Percentiles rank a stretch among this genome's conserved stretches.
phyloP scores from a whole-genome alignment of 2,329 filamentous ascomycete genomes.

The Trichoderma gracile region DNA sequence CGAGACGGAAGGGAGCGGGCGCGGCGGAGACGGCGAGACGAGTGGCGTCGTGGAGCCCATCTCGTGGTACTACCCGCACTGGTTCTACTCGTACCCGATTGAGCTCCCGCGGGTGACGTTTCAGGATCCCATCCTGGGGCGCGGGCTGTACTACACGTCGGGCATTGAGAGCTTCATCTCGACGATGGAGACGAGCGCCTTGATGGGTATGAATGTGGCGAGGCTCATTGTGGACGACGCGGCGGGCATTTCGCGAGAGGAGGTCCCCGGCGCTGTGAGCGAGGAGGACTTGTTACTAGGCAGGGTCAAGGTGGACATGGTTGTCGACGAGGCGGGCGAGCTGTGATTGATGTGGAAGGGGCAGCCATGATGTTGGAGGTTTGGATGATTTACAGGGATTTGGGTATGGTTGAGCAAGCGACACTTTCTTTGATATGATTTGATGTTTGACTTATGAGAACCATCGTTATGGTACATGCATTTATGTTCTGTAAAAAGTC shows the following conservation, averaged over 20 bases:
- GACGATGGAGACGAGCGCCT: slow-evolving; percentile 93
- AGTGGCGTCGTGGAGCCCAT: slow-evolving; percentile 51
- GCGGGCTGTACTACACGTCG: slow-evolving; percentile 68
- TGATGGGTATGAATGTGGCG: slow-evolving; percentile 88
- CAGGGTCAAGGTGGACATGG: slow-evolving; percentile 2
- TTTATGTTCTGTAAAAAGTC: no score
- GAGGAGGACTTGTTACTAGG: slow-evolving; percentile 11
- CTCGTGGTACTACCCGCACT: slow-evolving; percentile 74
- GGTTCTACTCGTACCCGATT: slow-evolving; percentile 84
- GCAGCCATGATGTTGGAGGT: background rate
- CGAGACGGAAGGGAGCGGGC: background rate
- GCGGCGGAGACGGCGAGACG: slow-evolving; percentile 33
- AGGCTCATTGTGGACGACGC: slow-evolving; percentile 66
- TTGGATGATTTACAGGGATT: background rate
- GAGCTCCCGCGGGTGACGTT: slow-evolving; percentile 84
- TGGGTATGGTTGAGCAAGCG: slow-evolving; percentile 3
- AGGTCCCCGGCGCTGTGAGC: slow-evolving; percentile 1
- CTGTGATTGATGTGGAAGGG: background rate
- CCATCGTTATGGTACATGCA: background rate
- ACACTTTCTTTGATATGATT: slow-evolving; percentile 3
- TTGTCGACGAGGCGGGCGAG: slow-evolving; percentile 15
- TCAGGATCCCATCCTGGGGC: slow-evolving; percentile 71
- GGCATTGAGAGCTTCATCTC: slow-evolving; percentile 92
- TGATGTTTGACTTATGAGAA: background rate
- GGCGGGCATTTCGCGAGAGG: slow-evolving; percentile 33